Evolutionary conservation across 1,139 yeast species (phyloP), one percentile per base, ranked within the genome.

Genomic region (Geotrichum phurueaensis): DNA sequence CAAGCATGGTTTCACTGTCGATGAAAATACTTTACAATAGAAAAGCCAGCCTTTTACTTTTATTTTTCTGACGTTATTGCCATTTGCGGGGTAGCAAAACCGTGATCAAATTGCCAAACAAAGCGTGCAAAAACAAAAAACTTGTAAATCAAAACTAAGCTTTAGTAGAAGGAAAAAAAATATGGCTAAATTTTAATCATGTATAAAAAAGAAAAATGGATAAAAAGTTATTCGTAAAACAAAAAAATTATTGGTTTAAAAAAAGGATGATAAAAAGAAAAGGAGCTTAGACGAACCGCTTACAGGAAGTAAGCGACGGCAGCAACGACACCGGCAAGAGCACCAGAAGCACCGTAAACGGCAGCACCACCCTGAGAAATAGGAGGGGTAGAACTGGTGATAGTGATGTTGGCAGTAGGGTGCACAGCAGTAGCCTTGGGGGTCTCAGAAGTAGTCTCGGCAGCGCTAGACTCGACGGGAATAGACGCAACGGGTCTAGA

Each of bases 291-390:
- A 9, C 33, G 15, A 18, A 48, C 1, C 29, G 20, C 52, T 54
- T 54, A 54, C 18, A 54, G 53, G 58, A 74, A 66, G 72, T 69
- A 71, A 63, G 75, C 75, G 61, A 71, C 75, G 58, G 68, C 69
- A 66, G 75, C 75, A 60, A 73, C 69, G 61, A 68, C 75, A 62
- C 73, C 76, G 59, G 73, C 76, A 49, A 71, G 67, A 58, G 73
- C 74, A 67, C 71, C 75, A 58, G 73, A 66, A 48, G 66, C 67
- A 56, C 64, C 68, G 61, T 65, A 70, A 65, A 64, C 63, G 64
- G 65, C 67, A 58, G 68, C 72, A 53, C 72, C 74, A 33, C 56
- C 54, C 33, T 53, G 39, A 39, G 51, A 29, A 51, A 33, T 48
- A 18, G 59, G 2, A 54, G 59, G 25, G 49, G 39, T 33, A 33